Base-by-base conservation (phyloP, 2,329 filamentous ascomycete species). In the Talaromyces sp. region DNA sequence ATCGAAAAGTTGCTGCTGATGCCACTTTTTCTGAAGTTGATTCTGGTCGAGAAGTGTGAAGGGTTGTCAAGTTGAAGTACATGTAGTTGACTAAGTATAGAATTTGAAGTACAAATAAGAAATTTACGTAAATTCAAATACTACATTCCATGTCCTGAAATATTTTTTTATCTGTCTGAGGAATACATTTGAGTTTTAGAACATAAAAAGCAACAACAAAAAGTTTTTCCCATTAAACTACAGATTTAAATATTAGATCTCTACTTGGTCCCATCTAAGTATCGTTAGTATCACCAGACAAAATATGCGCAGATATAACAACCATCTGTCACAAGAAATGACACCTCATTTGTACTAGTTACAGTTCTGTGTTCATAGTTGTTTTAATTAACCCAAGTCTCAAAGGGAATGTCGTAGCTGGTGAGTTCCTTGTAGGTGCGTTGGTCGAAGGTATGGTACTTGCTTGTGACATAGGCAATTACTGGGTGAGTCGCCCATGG, bases 331-430 rank as follows among this genome's bases (percentile, higher is more conserved):
- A 38, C 14, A 5, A 12, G 14, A 17, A n/a, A 38, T 38, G 17
- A 12, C 1, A 5, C 2, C 7, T 38, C 35, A 35, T 5, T 31
- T 31, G 12, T 35, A 35, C 32, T 35, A 38, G 7, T n/a, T n/a
- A 17, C 17, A 6, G 5, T 38, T 38, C 17, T n/a, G 35, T 3
- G 17, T 19, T 11, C 17, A 14, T 46, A 9, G 8, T 46, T 2
- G 9, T 46, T 54, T 50, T 35, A 54, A 17, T 32, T 24, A 32
- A 58, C 38, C 57, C 57, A 58, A 21, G 57, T 58, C 32, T 54
- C 35, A 29, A 54, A 58, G 35, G 32, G 4, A 24, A 58, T 58
- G 14, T 9, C 21, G 41, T 11, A 24, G 38, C 24, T 32, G 24
- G 7, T 27, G 41, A 51, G 3, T 2, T 46, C 31, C 27, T 46